Percentiles rank a stretch among this genome's conserved stretches.
Conservation (phyloP, 176 grass and related monocot genomes). For the Thalia dealbata region DNA sequence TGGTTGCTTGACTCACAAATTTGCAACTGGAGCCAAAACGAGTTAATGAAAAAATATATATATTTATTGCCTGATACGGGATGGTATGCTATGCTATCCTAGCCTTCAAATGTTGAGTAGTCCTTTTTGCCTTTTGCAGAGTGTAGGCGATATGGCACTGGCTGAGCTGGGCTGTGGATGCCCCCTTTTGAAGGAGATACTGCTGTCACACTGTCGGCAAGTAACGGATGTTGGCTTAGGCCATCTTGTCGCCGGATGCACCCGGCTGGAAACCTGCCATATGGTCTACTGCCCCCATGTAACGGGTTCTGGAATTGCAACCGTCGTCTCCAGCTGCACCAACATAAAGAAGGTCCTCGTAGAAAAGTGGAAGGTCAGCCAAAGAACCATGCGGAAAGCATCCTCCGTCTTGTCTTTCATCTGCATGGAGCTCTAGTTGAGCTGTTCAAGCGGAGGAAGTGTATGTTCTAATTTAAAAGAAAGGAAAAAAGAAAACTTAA, state of each 20-base stretch:
- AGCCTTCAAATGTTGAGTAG: not conserved
- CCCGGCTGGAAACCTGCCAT: constrained; percentile 41
- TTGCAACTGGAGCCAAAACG: not conserved
- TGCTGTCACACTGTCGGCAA: constrained; percentile 51
- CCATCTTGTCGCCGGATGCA: constrained; percentile 55
- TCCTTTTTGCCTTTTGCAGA: constrained; percentile 21
- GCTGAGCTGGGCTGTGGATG: constrained; percentile 64
- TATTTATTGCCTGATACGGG: too few relatives aligned
- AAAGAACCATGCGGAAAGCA: constrained; percentile 59
- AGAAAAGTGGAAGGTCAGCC: constrained; percentile 71
- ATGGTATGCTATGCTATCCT: too few relatives aligned
- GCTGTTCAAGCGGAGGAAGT: too few relatives aligned
- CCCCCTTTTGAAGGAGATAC: constrained; percentile 50
- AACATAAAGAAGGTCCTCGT: constrained; percentile 70
- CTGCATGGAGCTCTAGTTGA: constrained; percentile 39
- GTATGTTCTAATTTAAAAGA: too few relatives aligned
- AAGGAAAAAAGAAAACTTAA: too few relatives aligned
- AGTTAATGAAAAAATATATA: too few relatives aligned
- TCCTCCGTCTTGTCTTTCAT: constrained; percentile 49
- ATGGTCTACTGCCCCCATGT: constrained; percentile 66
- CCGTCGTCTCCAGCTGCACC: constrained; percentile 49
- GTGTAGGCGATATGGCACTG: constrained; percentile 53
- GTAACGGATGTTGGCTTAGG: constrained; percentile 61
- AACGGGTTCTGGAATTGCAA: constrained; percentile 57
- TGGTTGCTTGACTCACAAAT: not conserved